Conservation (phyloP, 139 green algal species). For the Chlamydomonas sphaeroides region DNA sequence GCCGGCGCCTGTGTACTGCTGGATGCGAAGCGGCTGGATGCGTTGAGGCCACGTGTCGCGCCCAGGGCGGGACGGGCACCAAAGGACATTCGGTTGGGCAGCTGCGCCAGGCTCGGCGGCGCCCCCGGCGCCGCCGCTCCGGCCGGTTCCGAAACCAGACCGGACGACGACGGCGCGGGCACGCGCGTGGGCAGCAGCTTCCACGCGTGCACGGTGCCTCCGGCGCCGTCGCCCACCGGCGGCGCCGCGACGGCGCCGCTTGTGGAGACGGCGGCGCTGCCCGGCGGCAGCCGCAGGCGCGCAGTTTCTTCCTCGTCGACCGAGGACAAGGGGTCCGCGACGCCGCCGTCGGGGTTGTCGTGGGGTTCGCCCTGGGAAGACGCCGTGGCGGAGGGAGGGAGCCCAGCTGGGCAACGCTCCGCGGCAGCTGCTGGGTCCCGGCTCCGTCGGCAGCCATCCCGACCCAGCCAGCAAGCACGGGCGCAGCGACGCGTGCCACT, state of each 20-base stretch:
- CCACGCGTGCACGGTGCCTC: constrained; percentile 29
- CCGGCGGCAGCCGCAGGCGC: background rate
- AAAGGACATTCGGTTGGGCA: background rate
- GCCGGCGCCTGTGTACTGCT: too few relatives aligned
- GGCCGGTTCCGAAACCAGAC: background rate
- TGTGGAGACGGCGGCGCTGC: background rate
- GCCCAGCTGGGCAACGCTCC: too few relatives aligned
- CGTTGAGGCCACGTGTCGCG: background rate
- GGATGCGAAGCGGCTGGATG: constrained; percentile 31
- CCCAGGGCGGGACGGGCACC: background rate
- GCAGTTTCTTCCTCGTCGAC: background rate
- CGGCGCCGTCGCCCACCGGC: constrained; percentile 4
- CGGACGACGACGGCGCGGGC: background rate
- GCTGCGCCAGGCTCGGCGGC: too few relatives aligned
- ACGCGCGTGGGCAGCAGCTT: constrained; percentile 24
- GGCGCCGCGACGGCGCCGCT: background rate
- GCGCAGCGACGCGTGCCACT: too few relatives aligned
- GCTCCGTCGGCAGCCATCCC: too few relatives aligned
- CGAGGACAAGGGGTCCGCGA: background rate
- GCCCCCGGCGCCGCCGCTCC: too few relatives aligned
- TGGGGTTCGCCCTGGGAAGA: too few relatives aligned
- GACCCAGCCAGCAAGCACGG: too few relatives aligned
- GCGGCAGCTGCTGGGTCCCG: too few relatives aligned
- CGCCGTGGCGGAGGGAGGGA: too few relatives aligned
- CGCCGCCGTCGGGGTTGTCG: too few relatives aligned